Conservation (phyloP, 2,329 filamentous ascomycete genomes). For the Epichloe coenophiala region DNA sequence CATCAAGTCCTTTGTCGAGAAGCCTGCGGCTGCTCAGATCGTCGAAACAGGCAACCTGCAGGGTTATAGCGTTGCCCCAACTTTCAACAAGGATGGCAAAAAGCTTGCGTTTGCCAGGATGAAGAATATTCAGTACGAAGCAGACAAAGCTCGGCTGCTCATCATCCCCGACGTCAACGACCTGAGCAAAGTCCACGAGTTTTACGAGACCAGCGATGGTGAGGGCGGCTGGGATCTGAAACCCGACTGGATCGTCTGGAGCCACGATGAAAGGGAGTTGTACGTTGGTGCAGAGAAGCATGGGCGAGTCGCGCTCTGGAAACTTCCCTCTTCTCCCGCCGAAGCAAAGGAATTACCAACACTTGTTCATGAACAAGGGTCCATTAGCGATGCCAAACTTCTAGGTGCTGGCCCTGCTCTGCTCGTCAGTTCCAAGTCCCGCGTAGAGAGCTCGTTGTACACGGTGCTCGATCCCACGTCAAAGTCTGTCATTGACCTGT, state of each 20-base stretch:
- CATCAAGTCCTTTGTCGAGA: conserved; percentile 45
- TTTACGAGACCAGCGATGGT: conserved; percentile 48
- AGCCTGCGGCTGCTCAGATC: conserved; percentile 36
- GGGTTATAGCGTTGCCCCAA: conserved; percentile 53
- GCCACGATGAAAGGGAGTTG: conserved; percentile 44
- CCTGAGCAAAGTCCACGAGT: conserved; percentile 44
- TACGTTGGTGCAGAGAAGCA: conserved; percentile 63
- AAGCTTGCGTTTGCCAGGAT: conserved; percentile 68
- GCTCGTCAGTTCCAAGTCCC: conserved; percentile 53
- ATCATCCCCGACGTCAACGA: conserved; percentile 48
- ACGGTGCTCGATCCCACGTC: conserved; percentile 38
- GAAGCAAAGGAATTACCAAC: conserved; percentile 34
- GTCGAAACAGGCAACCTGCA: conserved; percentile 40
- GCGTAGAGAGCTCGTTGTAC: conserved; percentile 62
- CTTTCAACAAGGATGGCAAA: conserved; percentile 61
- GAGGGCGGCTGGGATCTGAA: conserved; percentile 48
- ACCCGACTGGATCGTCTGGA: conserved; percentile 45
- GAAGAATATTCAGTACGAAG: conserved; percentile 64
- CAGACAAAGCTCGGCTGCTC: conserved; percentile 54
- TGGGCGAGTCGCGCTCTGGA: conserved; percentile 49
- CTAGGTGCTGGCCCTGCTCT: conserved; percentile 36
- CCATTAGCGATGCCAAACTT: conserved; percentile 37
- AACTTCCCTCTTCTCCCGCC: conserved; percentile 40
- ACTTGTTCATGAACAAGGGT: conserved; percentile 38
- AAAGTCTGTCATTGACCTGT: conserved; percentile 31